Percentiles rank a stretch among this genome's conserved stretches.
These are phyloP conservation scores for Chrysoporthe cubensis DNA, from an alignment of 2,329 filamentous ascomycete genomes.

Conservation along the genomic window DNA sequence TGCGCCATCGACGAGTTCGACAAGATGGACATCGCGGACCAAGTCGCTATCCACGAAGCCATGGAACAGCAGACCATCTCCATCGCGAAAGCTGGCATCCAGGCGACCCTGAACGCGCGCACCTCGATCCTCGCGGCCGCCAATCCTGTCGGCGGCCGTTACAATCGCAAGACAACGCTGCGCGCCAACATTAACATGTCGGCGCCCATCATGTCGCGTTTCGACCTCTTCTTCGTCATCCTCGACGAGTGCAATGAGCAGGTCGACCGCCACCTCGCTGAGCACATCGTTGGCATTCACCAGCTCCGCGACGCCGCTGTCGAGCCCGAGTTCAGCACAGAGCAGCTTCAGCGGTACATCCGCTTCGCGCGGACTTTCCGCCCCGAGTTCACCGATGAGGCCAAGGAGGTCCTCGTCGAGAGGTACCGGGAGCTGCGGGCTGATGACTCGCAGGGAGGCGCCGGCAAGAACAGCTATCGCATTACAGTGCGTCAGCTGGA, in stretches of 20 bases:
- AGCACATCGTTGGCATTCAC: slow-evolving; percentile 94
- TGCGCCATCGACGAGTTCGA: slow-evolving; percentile 99
- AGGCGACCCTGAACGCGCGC: slow-evolving; percentile 93
- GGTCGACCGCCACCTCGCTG: slow-evolving; percentile 86
- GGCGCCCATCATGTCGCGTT: slow-evolving; percentile 98
- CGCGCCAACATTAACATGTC: slow-evolving; percentile 98
- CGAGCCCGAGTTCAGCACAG: slow-evolving; percentile 90
- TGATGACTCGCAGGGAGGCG: slow-evolving; percentile 91
- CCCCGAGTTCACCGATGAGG: slow-evolving; percentile 87
- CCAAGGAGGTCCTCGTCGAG: slow-evolving; percentile 81
- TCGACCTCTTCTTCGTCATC: slow-evolving; percentile 98
- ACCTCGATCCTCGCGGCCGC: slow-evolving; percentile 95
- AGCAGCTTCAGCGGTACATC: slow-evolving; percentile 96
- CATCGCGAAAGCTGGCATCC: slow-evolving; percentile 97
- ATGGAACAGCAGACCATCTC: slow-evolving; percentile 99
- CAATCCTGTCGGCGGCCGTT: slow-evolving; percentile 94
- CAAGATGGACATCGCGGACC: slow-evolving; percentile 98
- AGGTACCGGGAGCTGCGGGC: slow-evolving; percentile 95
- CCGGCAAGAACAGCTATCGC: slow-evolving; percentile 93
- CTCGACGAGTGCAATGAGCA: slow-evolving; percentile 95
- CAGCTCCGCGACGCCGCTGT: slow-evolving; percentile 91
- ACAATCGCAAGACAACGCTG: slow-evolving; percentile 94
- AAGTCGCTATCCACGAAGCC: slow-evolving; percentile 98
- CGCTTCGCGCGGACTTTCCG: slow-evolving; percentile 94
- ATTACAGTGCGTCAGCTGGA: slow-evolving; percentile 97